A percentile compares a stretch with the other conserved stretches of the same genome.
phyloP scores from a whole-genome alignment of 2,329 filamentous ascomycete genomes.

The Tolypocladium tropicale region DNA sequence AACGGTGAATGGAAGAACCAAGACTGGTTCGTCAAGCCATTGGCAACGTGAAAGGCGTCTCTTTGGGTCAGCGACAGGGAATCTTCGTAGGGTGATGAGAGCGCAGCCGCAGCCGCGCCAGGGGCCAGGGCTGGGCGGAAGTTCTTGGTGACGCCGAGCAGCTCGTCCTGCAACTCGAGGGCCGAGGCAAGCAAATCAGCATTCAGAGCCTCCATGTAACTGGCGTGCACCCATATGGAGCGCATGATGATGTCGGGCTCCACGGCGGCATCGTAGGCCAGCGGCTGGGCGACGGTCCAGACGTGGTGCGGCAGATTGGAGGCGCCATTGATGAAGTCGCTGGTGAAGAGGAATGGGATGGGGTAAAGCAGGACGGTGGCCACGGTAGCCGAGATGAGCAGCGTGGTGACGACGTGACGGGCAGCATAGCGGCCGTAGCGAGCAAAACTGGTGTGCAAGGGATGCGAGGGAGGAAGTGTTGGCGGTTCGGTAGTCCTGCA shows the following conservation, averaged over 20 bases:
- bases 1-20: conserved; percentile 80
- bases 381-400: conserved; percentile 62
- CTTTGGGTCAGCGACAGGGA: conserved; percentile 35
- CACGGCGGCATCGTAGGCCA: conserved; percentile 38
- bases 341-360: conserved; percentile 64
- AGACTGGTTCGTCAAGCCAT: conserved; percentile 49
- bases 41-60: conserved; percentile 47
- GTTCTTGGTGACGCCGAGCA: conserved; percentile 51
- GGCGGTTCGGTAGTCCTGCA: conserved; percentile 65
- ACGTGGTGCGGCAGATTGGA: conserved; percentile 69
- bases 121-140: conserved; percentile 37
- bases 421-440: conserved; percentile 62
- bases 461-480: conserved; percentile 51
- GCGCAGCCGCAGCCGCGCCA: conserved; percentile 16
- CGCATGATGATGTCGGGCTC: conserved; percentile 69
- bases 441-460: conserved; percentile 53
- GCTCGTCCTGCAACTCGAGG: conserved; percentile 57
- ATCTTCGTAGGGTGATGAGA: conserved; percentile 15
- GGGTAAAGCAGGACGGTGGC: conserved; percentile 64
- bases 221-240: conserved; percentile 72
- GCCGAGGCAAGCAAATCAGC: conserved; percentile 54
- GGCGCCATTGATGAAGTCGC: conserved; percentile 59
- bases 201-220: conserved; percentile 67
- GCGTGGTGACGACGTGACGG: conserved; percentile 62
- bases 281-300: conserved; percentile 64